Evolutionary conservation across 176 grass and related monocot species (phyloP).

Genomic region (Themeda triandra): DNA sequence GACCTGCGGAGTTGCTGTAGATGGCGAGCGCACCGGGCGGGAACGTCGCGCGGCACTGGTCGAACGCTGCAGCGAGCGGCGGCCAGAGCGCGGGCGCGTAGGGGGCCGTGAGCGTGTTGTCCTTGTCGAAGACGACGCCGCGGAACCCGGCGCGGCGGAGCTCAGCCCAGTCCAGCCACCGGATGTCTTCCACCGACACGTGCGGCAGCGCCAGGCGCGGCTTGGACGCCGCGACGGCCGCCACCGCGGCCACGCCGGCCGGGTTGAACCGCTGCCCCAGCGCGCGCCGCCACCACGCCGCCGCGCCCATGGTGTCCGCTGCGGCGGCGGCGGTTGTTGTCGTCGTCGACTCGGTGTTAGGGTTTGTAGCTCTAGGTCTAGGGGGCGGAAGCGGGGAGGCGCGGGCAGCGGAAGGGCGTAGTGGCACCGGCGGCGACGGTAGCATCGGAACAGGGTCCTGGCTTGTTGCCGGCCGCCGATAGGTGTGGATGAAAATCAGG

Average conservation of each 20-base stretch:
- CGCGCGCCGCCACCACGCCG: slow-evolving; percentile 66
- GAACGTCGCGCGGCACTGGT: slow-evolving; percentile 65
- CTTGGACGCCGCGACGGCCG: slow-evolving; percentile 41
- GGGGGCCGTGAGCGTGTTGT: slow-evolving; percentile 93
- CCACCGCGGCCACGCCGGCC: slow-evolving; percentile 48
- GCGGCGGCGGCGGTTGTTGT: background rate
- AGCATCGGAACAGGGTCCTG: slow-evolving; percentile 24
- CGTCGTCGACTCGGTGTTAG: slow-evolving; percentile 1
- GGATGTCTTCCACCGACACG: slow-evolving; percentile 65
- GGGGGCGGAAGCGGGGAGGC: slow-evolving; percentile 5
- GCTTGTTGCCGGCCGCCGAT: background rate
- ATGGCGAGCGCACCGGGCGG: slow-evolving; percentile 64
- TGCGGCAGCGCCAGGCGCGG: slow-evolving; percentile 83
- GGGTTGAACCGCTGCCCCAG: slow-evolving; percentile 83
- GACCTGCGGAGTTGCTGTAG: slow-evolving; percentile 95
- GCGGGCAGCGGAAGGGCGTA: slow-evolving; percentile 19
- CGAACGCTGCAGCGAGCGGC: slow-evolving; percentile 47
- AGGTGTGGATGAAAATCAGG: background rate
- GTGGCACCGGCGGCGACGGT: slow-evolving; percentile 34
- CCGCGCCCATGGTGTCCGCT: slow-evolving; percentile 35
- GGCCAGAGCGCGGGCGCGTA: slow-evolving; percentile 78
- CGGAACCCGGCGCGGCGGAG: slow-evolving; percentile 80
- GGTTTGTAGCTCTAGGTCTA: slow-evolving; percentile 22
- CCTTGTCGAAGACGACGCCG: slow-evolving; percentile 97
- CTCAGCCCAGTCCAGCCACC: slow-evolving; percentile 80